phyloP scores from a whole-genome alignment of 2,329 filamentous ascomycete species.

The Sarocladiaceae sp. region DNA sequence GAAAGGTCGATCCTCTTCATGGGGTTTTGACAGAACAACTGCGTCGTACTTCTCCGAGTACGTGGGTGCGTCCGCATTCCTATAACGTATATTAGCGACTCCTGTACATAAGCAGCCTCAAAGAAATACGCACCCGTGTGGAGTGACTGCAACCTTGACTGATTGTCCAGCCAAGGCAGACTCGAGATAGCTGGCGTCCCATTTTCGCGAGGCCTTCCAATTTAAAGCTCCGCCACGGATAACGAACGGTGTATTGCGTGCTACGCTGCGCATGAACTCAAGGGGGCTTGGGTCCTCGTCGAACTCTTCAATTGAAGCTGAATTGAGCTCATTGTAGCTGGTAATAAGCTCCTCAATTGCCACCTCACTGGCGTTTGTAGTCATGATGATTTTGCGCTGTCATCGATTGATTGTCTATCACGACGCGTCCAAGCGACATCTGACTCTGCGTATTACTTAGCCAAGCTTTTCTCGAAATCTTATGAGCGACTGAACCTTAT shows the following conservation, averaged over 20 bases:
- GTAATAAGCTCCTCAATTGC: conserved; percentile 45
- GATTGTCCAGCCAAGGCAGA: conserved; percentile 44
- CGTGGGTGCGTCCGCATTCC: conserved; percentile 32
- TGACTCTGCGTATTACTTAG: too few species aligned
- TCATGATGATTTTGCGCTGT: too few species aligned
- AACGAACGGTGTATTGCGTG: conserved; percentile 69
- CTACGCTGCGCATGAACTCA: conserved; percentile 74
- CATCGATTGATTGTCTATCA: too few species aligned
- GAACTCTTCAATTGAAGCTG: conserved; percentile 52
- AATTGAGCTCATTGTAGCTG: conserved; percentile 70
- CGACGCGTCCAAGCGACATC: too few species aligned
- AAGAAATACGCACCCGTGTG: conserved; percentile 46
- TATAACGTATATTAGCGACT: conserved; percentile 14
- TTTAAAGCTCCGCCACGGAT: conserved; percentile 53
- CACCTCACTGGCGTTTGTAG: neutral
- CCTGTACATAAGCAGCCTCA: neutral
- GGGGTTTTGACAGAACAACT: conserved; percentile 62
- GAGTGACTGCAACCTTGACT: conserved; percentile 76
- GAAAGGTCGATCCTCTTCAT: conserved; percentile 61
- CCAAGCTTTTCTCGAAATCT: too few species aligned
- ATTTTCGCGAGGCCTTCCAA: conserved; percentile 58
- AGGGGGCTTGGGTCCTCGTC: conserved; percentile 62
- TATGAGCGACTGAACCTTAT: too few species aligned
- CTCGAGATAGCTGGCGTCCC: conserved; percentile 56
- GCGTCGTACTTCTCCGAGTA: conserved; percentile 19